Base-by-base conservation (phyloP, 495 filamentous ascomycete species). In the Talaromyces liani region DNA sequence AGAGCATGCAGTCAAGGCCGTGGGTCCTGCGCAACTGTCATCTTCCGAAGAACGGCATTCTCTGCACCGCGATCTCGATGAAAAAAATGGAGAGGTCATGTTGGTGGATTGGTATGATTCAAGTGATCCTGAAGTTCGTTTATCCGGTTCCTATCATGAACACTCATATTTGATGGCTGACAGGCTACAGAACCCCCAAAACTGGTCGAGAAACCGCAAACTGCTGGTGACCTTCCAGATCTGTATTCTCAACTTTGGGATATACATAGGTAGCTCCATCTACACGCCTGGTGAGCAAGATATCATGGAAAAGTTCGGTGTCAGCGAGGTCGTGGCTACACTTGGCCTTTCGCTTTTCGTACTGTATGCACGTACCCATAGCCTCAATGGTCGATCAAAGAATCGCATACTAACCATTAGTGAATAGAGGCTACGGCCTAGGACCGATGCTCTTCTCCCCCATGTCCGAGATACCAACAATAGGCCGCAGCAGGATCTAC, bases 271-370 rank as follows among this genome's bases (percentile, higher is more conserved):
- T 25, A 73, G 69, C 31, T 69, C 80, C 6, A 81, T 82, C 58
- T 82, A 81, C 67, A 69, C 73, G 0, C 72, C 80, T 24, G 68
- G 77, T 20, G 69, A 70, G 20, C 18, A 25, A 9, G 27, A 22
- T n/a, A 70, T 85, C 25, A 70, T 72, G 12, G 51, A 69, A 27
- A 65, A 73, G 41, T 85, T 85, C 60, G 72, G 73, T 10, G 80
- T 84, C 16, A 76, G 71, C 64, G 65, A 71, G 18, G 76, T 78
- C 1, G 79, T 76, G 6, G 79, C 79, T 0, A 77, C 75, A 0
- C 73, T 85, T 1, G 83, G 81, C 8, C 67, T 85, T 27, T 77
- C 81, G 4, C 68, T 84, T 4, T 85, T 80, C 62, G 80, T 84
- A 16, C 68, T 72, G 63, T 31, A 53, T 16, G 56, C 14, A 58